Percentiles rank a stretch among this genome's conserved stretches.
phyloP scores from a whole-genome alignment of 305 asterid genomes.

The Solanum hybrid region DNA sequence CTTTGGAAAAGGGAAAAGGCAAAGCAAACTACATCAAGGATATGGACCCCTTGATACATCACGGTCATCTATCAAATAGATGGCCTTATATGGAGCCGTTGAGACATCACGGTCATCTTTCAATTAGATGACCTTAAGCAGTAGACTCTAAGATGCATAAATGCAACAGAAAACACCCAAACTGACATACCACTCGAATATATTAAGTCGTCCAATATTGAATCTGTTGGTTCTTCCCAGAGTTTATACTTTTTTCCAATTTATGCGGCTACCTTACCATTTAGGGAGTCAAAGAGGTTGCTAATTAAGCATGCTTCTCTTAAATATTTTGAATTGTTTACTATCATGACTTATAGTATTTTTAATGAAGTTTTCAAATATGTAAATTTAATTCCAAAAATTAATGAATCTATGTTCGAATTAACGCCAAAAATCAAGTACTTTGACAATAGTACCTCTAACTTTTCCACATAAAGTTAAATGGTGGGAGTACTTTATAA shows the following conservation, averaged over 20 bases:
- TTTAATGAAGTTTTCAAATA: neutral
- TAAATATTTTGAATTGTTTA: neutral
- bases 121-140: neutral
- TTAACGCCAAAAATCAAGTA: neutral
- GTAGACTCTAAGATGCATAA: neutral
- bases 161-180: neutral
- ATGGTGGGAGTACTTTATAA: neutral
- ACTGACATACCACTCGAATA: neutral
- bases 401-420: neutral
- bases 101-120: neutral
- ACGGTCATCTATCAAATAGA: neutral
- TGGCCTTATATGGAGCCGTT: neutral
- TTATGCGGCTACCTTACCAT: neutral
- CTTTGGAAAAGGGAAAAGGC: neutral
- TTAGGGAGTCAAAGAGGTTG: neutral
- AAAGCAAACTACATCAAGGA: neutral
- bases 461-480: neutral
- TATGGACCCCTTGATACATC: neutral
- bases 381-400: neutral
- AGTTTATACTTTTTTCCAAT: neutral
- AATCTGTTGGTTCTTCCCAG: neutral
- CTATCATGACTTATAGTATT: neutral
- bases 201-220: neutral
- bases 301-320: neutral
- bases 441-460: neutral